A percentile compares a stretch with the other conserved stretches of the same genome.
These are phyloP conservation scores for Petunia secreta DNA, from an alignment of 257 asterid species.

Conservation along the genomic window DNA sequence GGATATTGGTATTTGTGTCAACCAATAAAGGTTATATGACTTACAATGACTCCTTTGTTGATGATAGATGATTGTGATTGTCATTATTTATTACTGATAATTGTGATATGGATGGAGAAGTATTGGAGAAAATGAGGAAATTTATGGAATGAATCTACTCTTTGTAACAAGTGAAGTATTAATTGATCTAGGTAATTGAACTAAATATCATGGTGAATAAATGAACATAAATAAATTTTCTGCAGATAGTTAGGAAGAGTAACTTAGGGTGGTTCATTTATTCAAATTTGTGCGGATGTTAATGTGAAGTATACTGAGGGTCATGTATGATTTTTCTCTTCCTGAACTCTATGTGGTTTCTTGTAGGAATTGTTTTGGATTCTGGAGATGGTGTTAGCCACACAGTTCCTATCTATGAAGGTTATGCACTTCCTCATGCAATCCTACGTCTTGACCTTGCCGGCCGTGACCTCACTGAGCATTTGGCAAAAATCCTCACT, in stretches of 20 bases:
- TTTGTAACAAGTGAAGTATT: not conserved
- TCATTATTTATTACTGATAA: not conserved
- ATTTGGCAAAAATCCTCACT: constrained; percentile 46
- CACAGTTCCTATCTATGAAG: constrained; percentile 24
- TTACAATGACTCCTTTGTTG: not conserved
- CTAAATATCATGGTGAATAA: not conserved
- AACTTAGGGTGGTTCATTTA: not conserved
- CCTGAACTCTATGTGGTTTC: constrained; percentile 15
- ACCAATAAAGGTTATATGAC: not conserved
- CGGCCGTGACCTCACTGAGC: constrained; percentile 46
- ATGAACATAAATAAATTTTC: constrained; percentile 1
- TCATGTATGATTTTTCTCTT: not conserved
- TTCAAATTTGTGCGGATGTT: not conserved
- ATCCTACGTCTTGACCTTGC: constrained; percentile 25
- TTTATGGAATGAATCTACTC: not conserved
- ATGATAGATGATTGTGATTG: not conserved
- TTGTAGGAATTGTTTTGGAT: constrained; percentile 36
- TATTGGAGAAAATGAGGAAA: constrained; percentile 2
- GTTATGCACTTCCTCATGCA: constrained; percentile 20
- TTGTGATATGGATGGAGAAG: constrained; percentile 7
- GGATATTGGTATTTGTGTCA: not conserved
- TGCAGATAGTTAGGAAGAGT: not conserved
- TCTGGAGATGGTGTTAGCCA: constrained; percentile 24
- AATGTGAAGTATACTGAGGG: not conserved
- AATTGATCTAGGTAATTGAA: not conserved